phyloP scores from a whole-genome alignment of 345 rosid genomes.

The Heritiera littoralis region DNA sequence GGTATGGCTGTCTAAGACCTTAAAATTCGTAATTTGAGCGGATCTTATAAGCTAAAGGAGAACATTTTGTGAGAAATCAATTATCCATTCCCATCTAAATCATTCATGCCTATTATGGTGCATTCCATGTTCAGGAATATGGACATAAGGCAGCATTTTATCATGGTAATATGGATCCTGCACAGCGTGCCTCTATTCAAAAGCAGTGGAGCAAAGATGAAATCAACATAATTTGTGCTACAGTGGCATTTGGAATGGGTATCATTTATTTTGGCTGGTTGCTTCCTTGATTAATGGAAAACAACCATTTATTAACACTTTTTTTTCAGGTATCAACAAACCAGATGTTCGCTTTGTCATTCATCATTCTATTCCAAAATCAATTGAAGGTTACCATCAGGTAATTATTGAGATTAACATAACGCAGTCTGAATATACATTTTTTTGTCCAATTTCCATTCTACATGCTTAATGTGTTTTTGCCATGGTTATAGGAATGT shows the following conservation, averaged over 20 bases:
- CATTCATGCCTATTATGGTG: constrained; percentile 20
- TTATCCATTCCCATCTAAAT: background rate
- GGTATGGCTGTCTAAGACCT: background rate
- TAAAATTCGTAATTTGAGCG: background rate
- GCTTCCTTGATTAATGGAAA: constrained; percentile 26
- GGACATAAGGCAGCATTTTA: constrained; percentile 97
- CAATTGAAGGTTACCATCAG: constrained; percentile 99
- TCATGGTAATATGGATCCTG: constrained; percentile 93
- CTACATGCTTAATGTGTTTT: constrained; percentile 16
- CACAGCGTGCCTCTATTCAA: constrained; percentile 73
- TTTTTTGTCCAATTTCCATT: background rate
- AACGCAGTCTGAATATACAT: background rate
- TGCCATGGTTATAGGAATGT: constrained; percentile 64
- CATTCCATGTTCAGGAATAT: constrained; percentile 54
- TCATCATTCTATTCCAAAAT: constrained; percentile 98
- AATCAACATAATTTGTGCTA: constrained; percentile 93
- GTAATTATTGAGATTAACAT: constrained; percentile 35
- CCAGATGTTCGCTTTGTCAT: constrained; percentile 99
- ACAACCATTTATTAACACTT: constrained; percentile 22
- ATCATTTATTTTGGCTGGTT: constrained; percentile 30
- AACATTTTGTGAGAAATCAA: constrained; percentile 9
- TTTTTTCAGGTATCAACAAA: constrained; percentile 84
- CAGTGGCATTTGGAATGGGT: constrained; percentile 99
- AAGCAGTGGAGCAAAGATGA: constrained; percentile 99
- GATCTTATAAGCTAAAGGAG: background rate